A percentile compares a stretch with the other conserved stretches of the same genome.
Evolutionary conservation across 306 rosid genomes (phyloP).

Genomic region (Lotus japonicus): DNA sequence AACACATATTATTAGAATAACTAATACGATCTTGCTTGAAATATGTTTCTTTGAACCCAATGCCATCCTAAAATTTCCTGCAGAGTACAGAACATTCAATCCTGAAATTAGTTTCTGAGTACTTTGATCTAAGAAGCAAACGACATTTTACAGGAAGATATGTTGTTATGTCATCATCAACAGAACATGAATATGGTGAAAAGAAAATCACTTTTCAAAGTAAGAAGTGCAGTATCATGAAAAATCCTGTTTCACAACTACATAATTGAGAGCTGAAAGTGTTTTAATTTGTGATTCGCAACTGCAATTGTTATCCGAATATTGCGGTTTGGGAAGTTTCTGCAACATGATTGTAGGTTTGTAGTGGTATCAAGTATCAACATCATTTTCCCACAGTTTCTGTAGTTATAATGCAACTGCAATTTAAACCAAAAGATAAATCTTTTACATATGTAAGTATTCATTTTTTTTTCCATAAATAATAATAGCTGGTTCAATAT

Average conservation of each 20-base stretch:
- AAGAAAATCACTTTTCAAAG: background rate
- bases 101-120: conserved; percentile 13
- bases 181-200: background rate
- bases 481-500: background rate
- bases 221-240: background rate
- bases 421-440: background rate
- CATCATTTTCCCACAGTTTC: background rate
- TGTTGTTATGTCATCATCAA: background rate
- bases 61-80: conserved; percentile 52
- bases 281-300: background rate
- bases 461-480: background rate
- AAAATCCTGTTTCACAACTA: background rate
- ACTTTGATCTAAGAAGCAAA: background rate
- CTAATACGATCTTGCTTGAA: conserved; percentile 53
- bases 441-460: background rate
- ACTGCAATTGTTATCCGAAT: background rate
- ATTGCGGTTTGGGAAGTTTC: background rate
- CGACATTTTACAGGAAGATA: background rate
- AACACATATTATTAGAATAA: conserved; percentile 49
- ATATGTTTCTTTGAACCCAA: conserved; percentile 50
- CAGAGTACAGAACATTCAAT: conserved; percentile 40
- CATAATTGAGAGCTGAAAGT: background rate
- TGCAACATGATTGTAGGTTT: background rate
- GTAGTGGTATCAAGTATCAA: too few relatives aligned
- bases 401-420: background rate